Evolutionary conservation across 2,329 filamentous ascomycete genomes (phyloP).

Genomic region (Lecanosticta acicola): DNA sequence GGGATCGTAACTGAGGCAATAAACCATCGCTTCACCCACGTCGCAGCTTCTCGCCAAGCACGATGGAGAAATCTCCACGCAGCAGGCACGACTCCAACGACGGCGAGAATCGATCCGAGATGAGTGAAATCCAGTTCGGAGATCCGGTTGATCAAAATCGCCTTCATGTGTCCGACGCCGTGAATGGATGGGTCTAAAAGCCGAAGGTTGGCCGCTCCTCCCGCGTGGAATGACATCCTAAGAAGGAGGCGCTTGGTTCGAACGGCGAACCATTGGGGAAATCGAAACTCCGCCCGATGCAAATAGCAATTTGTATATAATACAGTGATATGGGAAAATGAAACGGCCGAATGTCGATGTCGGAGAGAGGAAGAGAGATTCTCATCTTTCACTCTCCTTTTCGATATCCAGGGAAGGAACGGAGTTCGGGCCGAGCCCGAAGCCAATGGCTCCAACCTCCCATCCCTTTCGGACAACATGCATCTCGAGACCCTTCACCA

Average conservation of each 20-base stretch:
- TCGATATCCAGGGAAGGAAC: too few species aligned
- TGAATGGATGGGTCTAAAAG: constrained; percentile 8
- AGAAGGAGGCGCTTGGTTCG: not conserved
- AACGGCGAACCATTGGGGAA: not conserved
- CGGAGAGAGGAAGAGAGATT: not conserved
- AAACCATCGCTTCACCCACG: constrained; percentile 22
- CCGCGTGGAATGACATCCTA: constrained; percentile 13
- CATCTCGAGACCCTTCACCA: not conserved
- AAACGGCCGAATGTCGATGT: not conserved
- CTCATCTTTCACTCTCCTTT: not conserved
- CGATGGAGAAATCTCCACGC: constrained; percentile 14
- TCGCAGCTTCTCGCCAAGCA: constrained; percentile 18
- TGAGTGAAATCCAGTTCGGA: constrained; percentile 22
- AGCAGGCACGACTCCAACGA: constrained; percentile 19
- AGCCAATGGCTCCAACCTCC: not conserved
- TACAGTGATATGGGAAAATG: not conserved
- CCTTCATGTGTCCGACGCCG: constrained; percentile 14
- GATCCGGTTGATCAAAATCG: constrained; percentile 12
- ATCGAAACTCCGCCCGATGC: not conserved
- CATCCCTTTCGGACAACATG: too few species aligned
- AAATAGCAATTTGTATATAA: not conserved
- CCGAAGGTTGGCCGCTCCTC: constrained; percentile 15
- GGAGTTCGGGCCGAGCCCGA: not conserved
- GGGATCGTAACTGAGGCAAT: constrained; percentile 23
- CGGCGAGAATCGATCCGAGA: constrained; percentile 21